phyloP scores from a whole-genome alignment of 164 flowering plant genomes.

The Liquidambar formosana region DNA sequence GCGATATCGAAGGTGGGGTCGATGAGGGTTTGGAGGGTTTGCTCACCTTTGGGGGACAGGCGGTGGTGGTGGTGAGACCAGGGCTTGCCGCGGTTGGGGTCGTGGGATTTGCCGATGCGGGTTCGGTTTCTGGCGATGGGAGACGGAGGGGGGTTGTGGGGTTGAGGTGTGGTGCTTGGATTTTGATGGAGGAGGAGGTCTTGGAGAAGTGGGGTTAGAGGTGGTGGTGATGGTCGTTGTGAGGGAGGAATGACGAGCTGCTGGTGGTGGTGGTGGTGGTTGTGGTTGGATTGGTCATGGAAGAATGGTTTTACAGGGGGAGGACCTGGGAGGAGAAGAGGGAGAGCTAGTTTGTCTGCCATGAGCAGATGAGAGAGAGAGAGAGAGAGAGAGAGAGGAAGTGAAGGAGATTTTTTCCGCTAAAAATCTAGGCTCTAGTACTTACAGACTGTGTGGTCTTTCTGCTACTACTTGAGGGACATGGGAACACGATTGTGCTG shows the following conservation, averaged over 20 bases:
- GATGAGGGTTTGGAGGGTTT: slow-evolving; percentile 44
- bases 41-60: slow-evolving; percentile 61
- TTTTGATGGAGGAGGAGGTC: slow-evolving; percentile 30
- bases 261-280: slow-evolving; percentile 19
- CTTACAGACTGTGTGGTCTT: no score
- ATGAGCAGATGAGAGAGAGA: slow-evolving; percentile 26
- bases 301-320: slow-evolving; percentile 45
- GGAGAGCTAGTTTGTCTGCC: slow-evolving; percentile 76
- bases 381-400: slow-evolving; percentile 10
- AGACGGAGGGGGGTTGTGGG: slow-evolving; percentile 10
- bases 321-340: slow-evolving; percentile 59
- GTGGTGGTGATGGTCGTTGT: slow-evolving; percentile 21
- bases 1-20: slow-evolving; percentile 35
- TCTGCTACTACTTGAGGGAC: no score
- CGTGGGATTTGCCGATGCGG: slow-evolving; percentile 56
- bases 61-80: slow-evolving; percentile 51
- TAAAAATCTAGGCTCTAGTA: no score
- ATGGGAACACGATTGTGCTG: no score
- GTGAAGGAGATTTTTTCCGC: background rate
- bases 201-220: slow-evolving; percentile 40
- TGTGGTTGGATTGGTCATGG: slow-evolving; percentile 30
- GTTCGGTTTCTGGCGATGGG: slow-evolving; percentile 25
- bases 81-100: slow-evolving; percentile 77
- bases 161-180: slow-evolving; percentile 9
- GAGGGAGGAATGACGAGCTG: slow-evolving; percentile 8